A percentile compares a stretch with the other conserved stretches of the same genome.
Evolutionary conservation across 441 rosid species (phyloP).

Genomic region (Viola pubescens): DNA sequence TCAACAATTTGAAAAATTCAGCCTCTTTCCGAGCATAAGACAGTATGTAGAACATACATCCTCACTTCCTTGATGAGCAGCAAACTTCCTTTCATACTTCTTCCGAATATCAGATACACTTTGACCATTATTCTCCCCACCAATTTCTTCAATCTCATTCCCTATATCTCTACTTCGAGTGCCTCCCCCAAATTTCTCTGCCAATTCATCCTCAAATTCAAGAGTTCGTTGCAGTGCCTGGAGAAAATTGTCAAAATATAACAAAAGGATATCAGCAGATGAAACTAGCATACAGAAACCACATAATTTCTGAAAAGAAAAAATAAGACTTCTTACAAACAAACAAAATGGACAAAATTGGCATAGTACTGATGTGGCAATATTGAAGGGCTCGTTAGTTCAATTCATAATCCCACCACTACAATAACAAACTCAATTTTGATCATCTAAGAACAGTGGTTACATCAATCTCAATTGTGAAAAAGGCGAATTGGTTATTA

Average conservation of each 20-base stretch:
- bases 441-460: too few relatives aligned
- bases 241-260: conserved; percentile 23
- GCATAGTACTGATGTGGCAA: too few relatives aligned
- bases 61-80: conserved; percentile 65
- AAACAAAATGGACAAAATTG: too few relatives aligned
- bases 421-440: too few relatives aligned
- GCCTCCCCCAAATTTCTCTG: conserved; percentile 93
- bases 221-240: conserved; percentile 94
- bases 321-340: too few relatives aligned
- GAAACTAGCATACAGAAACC: conserved; percentile 12
- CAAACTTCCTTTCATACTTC: conserved; percentile 92
- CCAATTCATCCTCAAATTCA: conserved; percentile 95
- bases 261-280: conserved; percentile 12
- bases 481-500: too few relatives aligned
- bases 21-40: not conserved
- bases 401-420: too few relatives aligned
- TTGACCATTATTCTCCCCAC: conserved; percentile 58
- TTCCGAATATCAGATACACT: conserved; percentile 81
- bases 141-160: conserved; percentile 82
- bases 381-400: too few relatives aligned
- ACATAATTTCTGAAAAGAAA: not conserved
- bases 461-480: too few relatives aligned
- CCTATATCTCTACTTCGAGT: conserved; percentile 54
- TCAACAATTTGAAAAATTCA: not conserved
- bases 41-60: conserved; percentile 39